These are phyloP conservation scores for Gracilaria gracilis DNA, from an alignment of 23 red algal species.

Conservation along the genomic window DNA sequence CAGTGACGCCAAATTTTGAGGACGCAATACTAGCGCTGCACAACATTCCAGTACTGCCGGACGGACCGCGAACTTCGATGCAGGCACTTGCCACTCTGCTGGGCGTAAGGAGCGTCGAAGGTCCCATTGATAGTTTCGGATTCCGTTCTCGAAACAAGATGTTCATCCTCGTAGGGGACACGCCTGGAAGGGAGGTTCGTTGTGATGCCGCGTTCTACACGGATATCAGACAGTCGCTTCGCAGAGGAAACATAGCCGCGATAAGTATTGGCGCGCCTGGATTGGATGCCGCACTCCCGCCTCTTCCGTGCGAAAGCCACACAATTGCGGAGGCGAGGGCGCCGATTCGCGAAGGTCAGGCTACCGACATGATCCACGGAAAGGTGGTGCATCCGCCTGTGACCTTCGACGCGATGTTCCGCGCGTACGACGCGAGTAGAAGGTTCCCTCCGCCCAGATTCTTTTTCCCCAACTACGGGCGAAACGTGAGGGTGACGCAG, in stretches of 20 bases:
- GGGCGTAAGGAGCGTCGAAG: not conserved
- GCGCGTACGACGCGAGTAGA: not conserved
- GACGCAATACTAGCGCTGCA: not conserved
- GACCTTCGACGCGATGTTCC: not conserved
- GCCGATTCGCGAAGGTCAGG: not conserved
- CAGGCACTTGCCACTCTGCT: not conserved
- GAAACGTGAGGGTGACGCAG: constrained; percentile 20
- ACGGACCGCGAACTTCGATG: constrained; percentile 3
- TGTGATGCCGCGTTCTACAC: not conserved
- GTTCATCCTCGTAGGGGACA: not conserved
- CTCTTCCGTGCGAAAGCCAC: not conserved
- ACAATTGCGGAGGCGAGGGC: not conserved
- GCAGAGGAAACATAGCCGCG: not conserved
- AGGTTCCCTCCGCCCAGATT: not conserved
- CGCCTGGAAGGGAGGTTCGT: not conserved
- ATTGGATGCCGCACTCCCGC: not conserved
- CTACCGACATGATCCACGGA: not conserved
- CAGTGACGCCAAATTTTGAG: not conserved
- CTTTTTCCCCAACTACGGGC: not conserved
- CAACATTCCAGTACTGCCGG: not conserved
- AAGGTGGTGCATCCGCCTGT: not conserved
- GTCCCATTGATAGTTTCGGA: not conserved
- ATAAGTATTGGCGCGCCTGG: not conserved
- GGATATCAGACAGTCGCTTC: not conserved
- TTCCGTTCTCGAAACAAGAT: constrained; percentile 5